Evolutionary conservation across 1,284 basidiomycete genomes (phyloP).

Genomic region (Naganishia albida): DNA sequence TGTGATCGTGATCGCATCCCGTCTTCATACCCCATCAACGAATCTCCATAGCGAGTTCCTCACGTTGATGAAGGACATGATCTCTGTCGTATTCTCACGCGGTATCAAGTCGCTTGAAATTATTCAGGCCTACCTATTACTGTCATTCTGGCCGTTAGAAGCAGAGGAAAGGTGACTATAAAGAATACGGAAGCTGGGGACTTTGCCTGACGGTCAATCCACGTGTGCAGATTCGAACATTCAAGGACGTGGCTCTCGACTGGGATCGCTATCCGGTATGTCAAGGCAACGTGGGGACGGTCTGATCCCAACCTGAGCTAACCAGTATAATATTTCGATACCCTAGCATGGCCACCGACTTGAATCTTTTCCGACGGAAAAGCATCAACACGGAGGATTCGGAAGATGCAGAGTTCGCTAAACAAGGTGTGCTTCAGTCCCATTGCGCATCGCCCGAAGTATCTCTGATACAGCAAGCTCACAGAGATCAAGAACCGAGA

Average conservation of each 20-base stretch:
- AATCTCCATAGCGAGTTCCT: conserved; percentile 80
- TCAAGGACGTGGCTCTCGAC: conserved; percentile 92
- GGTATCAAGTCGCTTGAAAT: conserved; percentile 92
- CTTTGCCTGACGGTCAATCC: not conserved
- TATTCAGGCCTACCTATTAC: conserved; percentile 82
- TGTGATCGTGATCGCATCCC: conserved; percentile 86
- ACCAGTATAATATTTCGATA: not conserved
- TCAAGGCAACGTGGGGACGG: too few relatives aligned
- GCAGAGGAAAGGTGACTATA: conserved; percentile 74
- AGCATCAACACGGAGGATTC: conserved; percentile 68
- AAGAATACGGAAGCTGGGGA: not conserved
- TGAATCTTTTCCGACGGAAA: conserved; percentile 91
- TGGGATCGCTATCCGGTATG: conserved; percentile 68
- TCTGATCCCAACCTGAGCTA: not conserved
- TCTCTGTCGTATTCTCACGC: conserved; percentile 77
- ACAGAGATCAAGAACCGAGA: conserved; percentile 82
- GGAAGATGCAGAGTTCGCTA: conserved; percentile 60
- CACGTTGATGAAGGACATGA: conserved; percentile 81
- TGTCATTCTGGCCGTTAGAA: conserved; percentile 80
- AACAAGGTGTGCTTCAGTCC: not conserved
- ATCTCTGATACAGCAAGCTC: not conserved
- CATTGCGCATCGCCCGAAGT: not conserved
- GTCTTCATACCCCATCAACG: conserved; percentile 79
- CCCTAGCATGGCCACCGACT: conserved; percentile 87
- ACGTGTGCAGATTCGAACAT: conserved; percentile 62